These are phyloP conservation scores for Boletus sp. DNA, from an alignment of 1,284 basidiomycete genomes.

Conservation along the genomic window DNA sequence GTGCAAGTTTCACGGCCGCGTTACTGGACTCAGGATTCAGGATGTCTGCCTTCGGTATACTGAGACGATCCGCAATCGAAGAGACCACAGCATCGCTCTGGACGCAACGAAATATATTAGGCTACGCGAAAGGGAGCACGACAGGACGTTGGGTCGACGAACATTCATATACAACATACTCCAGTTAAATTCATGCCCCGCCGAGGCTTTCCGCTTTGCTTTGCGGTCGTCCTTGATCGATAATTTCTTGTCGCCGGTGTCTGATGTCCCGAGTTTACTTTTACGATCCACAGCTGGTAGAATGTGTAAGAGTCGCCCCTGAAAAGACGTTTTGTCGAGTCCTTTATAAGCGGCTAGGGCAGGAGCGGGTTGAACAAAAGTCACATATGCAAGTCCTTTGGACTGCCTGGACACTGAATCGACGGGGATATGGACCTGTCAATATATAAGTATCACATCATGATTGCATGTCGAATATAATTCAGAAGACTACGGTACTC, in stretches of 20 bases:
- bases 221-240: conserved; percentile 68
- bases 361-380: conserved; percentile 60
- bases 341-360: conserved; percentile 76
- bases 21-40: conserved; percentile 74
- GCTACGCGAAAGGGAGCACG: conserved; percentile 13
- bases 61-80: conserved; percentile 79
- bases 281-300: conserved; percentile 75
- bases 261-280: conserved; percentile 44
- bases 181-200: conserved; percentile 92
- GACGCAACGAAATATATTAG: conserved; percentile 18
- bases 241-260: conserved; percentile 46
- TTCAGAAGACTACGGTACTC: neutral
- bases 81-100: conserved; percentile 87
- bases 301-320: conserved; percentile 89
- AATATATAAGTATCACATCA: conserved; percentile 15
- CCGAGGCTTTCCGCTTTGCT: conserved; percentile 67
- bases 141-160: conserved; percentile 38
- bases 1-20: conserved; percentile 88
- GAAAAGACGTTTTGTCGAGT: conserved; percentile 85
- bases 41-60: conserved; percentile 82
- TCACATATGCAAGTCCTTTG: conserved; percentile 86
- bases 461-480: neutral
- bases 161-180: conserved; percentile 97
- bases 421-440: conserved; percentile 80
- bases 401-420: conserved; percentile 62